A percentile compares a stretch with the other conserved stretches of the same genome.
phyloP scores from a whole-genome alignment of 371 early-diverging fungal genomes.

The Mortierella sp. region DNA sequence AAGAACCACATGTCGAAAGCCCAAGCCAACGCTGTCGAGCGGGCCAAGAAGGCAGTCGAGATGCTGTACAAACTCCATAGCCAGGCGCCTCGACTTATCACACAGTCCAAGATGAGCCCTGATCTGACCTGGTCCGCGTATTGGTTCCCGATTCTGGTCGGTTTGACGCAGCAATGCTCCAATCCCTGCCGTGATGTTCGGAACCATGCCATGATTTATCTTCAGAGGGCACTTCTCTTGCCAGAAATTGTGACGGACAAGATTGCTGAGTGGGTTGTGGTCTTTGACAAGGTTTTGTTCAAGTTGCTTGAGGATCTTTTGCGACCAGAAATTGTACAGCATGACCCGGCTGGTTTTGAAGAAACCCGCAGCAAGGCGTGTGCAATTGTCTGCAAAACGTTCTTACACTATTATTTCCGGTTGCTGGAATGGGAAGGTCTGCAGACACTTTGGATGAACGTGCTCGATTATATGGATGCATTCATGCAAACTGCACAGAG shows the following conservation, averaged over 20 bases:
- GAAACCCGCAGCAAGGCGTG: slow-evolving; percentile 73
- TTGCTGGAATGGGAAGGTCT: slow-evolving; percentile 64
- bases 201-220: slow-evolving; percentile 68
- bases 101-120: slow-evolving; percentile 57
- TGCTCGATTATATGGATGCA: slow-evolving; percentile 54
- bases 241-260: slow-evolving; percentile 56
- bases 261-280: slow-evolving; percentile 61
- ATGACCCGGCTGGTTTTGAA: slow-evolving; percentile 57
- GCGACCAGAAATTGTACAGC: slow-evolving; percentile 68
- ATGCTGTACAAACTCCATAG: slow-evolving; percentile 66
- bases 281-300: slow-evolving; percentile 78
- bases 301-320: slow-evolving; percentile 73
- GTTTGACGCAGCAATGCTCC: slow-evolving; percentile 72
- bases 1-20: slow-evolving; percentile 49
- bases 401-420: slow-evolving; percentile 68
- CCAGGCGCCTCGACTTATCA: slow-evolving; percentile 66
- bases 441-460: slow-evolving; percentile 67
- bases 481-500: slow-evolving; percentile 55
- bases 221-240: slow-evolving; percentile 63
- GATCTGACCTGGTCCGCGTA: slow-evolving; percentile 71
- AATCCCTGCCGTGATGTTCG: slow-evolving; percentile 76
- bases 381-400: slow-evolving; percentile 72
- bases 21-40: slow-evolving; percentile 62
- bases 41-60: slow-evolving; percentile 72
- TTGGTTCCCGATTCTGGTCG: slow-evolving; percentile 78